Conservation (phyloP, 2,329 filamentous ascomycete species). For the Pseudogymnoascus sp. region DNA sequence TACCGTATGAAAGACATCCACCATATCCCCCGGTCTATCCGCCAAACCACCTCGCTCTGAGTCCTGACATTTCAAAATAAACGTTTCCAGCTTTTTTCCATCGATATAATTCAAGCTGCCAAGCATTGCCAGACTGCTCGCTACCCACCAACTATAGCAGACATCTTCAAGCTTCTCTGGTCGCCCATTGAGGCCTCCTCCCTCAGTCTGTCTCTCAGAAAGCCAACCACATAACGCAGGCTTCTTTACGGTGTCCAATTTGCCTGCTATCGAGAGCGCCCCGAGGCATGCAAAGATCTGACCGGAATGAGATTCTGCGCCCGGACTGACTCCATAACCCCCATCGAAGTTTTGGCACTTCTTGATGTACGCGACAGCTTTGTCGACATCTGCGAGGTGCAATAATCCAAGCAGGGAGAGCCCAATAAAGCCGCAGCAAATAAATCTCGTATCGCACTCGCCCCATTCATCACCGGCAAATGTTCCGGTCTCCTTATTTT, state of each 20-base stretch:
- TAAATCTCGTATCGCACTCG: constrained; percentile 87
- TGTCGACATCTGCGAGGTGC: constrained; percentile 66
- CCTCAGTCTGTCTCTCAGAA: constrained; percentile 81
- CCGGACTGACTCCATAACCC: constrained; percentile 81
- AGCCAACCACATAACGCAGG: constrained; percentile 84
- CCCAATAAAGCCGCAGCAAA: constrained; percentile 84
- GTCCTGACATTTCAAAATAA: constrained; percentile 87
- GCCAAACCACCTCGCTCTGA: constrained; percentile 74
- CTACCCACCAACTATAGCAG: constrained; percentile 98
- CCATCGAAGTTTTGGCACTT: constrained; percentile 91
- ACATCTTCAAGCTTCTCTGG: constrained; percentile 96
- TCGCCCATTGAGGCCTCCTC: constrained; percentile 84
- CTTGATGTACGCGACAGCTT: constrained; percentile 70
- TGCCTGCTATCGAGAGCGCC: constrained; percentile 73
- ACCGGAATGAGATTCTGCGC: constrained; percentile 87
- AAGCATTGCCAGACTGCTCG: constrained; percentile 86
- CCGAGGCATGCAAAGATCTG: constrained; percentile 94
- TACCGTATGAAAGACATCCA: constrained; percentile 92
- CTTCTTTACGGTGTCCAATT: constrained; percentile 72
- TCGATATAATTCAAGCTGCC: constrained; percentile 89
- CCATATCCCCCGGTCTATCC: constrained; percentile 86
- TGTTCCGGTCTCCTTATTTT: constrained; percentile 72
- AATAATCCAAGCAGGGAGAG: constrained; percentile 74
- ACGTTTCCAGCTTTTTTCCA: constrained; percentile 63
- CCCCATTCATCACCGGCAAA: constrained; percentile 96